Evolutionary conservation across 202 grass and related monocot species (phyloP).

Genomic region (Brachypodium distachyon): DNA sequence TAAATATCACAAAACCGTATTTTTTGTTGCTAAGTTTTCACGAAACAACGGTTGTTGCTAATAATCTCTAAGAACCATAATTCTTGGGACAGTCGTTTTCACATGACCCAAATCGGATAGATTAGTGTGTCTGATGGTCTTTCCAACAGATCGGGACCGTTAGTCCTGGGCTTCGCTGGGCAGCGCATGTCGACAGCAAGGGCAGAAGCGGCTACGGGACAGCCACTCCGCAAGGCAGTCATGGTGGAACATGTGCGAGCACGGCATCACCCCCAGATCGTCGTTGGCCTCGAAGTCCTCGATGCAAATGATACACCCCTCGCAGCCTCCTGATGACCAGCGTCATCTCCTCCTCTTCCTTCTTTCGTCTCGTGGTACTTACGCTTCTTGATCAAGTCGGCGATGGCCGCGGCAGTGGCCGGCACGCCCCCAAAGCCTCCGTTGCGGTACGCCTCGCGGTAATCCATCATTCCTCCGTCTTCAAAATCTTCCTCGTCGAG

Average conservation of each 20-base stretch:
- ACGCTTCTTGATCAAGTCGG: neutral
- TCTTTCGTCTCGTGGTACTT: neutral
- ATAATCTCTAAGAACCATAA: too few species aligned
- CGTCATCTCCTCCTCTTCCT: too few species aligned
- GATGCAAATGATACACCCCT: neutral
- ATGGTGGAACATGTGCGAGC: neutral
- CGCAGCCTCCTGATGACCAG: neutral
- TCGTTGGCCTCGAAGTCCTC: neutral
- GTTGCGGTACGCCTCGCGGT: too few species aligned
- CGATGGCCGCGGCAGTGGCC: neutral
- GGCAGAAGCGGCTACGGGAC: neutral
- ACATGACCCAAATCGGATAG: too few species aligned
- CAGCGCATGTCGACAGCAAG: neutral
- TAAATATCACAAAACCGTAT: too few species aligned
- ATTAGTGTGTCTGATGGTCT: too few species aligned
- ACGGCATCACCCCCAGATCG: neutral
- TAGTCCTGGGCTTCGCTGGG: neutral
- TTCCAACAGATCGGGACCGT: too few species aligned
- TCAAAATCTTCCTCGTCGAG: too few species aligned
- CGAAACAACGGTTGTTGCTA: too few species aligned
- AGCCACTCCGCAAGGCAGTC: neutral
- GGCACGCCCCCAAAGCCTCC: neutral
- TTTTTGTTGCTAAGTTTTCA: too few species aligned
- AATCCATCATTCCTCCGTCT: too few species aligned
- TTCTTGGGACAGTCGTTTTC: too few species aligned